phyloP scores from a whole-genome alignment of 78 protist genomes.

The Speleostelium caveatum region DNA sequence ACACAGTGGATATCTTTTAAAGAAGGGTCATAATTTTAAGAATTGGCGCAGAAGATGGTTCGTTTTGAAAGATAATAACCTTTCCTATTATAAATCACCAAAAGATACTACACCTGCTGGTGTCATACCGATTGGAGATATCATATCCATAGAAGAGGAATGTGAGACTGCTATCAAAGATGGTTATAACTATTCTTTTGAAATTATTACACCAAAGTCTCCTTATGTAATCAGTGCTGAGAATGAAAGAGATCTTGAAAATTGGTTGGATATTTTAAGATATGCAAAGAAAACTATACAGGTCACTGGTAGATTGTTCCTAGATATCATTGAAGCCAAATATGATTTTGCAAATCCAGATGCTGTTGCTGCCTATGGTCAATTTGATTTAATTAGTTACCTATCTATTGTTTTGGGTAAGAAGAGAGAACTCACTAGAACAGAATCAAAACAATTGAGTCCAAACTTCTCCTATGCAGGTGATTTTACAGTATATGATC shows the following conservation, averaged over 20 bases:
- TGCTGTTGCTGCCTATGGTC: not conserved
- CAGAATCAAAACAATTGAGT: slow-evolving; percentile 16
- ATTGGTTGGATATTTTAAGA: slow-evolving; percentile 38
- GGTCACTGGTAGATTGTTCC: slow-evolving; percentile 33
- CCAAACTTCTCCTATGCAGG: slow-evolving; percentile 60
- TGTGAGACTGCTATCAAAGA: slow-evolving; percentile 26
- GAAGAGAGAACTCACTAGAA: slow-evolving; percentile 39
- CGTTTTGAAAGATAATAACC: slow-evolving; percentile 58
- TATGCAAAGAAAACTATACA: slow-evolving; percentile 13
- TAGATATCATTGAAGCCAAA: slow-evolving; percentile 32
- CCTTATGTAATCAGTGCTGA: slow-evolving; percentile 45
- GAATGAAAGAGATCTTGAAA: slow-evolving; percentile 65
- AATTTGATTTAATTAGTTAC: slow-evolving; percentile 41
- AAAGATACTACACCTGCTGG: slow-evolving; percentile 77
- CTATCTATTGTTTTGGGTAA: slow-evolving; percentile 46
- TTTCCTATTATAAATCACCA: slow-evolving; percentile 74
- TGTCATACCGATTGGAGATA: slow-evolving; percentile 18
- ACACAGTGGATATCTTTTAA: slow-evolving; percentile 70
- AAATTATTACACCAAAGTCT: slow-evolving; percentile 31
- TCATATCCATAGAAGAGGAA: not conserved
- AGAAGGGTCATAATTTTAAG: slow-evolving; percentile 82
- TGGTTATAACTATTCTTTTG: slow-evolving; percentile 31
- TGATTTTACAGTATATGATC: slow-evolving; percentile 35
- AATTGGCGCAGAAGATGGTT: slow-evolving; percentile 84
- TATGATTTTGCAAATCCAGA: slow-evolving; percentile 15